A percentile compares a stretch with the other conserved stretches of the same genome.
phyloP scores from a whole-genome alignment of 192 early-diverging fungal species.

The Endogone sp. region DNA sequence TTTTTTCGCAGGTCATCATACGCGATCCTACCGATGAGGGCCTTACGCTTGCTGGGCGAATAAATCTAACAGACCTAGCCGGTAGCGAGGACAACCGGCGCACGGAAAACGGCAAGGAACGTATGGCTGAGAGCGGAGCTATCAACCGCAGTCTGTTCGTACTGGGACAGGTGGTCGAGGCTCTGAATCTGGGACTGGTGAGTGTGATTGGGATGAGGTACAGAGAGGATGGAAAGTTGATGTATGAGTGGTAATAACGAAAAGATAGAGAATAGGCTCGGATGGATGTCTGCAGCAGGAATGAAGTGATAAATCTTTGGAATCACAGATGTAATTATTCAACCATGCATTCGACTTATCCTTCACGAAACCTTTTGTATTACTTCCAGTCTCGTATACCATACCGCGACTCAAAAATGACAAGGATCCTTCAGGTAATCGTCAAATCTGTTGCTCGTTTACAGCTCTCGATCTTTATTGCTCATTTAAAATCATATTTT shows the following conservation, averaged over 20 bases:
- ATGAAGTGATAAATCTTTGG: neutral
- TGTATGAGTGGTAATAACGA: neutral
- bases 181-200: constrained; percentile 48
- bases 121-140: constrained; percentile 60
- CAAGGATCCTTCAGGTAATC: constrained; percentile 75
- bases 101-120: constrained; percentile 54
- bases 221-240: neutral
- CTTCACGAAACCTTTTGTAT: too few species aligned
- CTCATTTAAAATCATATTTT: too few species aligned
- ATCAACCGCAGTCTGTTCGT: constrained; percentile 67
- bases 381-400: constrained; percentile 69
- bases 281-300: neutral
- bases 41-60: constrained; percentile 21
- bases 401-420: constrained; percentile 96
- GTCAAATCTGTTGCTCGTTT: neutral
- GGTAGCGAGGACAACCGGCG: constrained; percentile 63
- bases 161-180: constrained; percentile 63
- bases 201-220: neutral
- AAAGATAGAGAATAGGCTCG: neutral
- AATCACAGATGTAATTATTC: too few species aligned
- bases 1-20: neutral
- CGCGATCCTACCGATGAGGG: neutral
- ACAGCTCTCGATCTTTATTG: neutral
- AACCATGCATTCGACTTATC: too few species aligned
- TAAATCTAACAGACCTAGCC: constrained; percentile 65